These are phyloP conservation scores for Amylostereum chailletii DNA, from an alignment of 1,284 basidiomycete genomes.

Conservation along the genomic window DNA sequence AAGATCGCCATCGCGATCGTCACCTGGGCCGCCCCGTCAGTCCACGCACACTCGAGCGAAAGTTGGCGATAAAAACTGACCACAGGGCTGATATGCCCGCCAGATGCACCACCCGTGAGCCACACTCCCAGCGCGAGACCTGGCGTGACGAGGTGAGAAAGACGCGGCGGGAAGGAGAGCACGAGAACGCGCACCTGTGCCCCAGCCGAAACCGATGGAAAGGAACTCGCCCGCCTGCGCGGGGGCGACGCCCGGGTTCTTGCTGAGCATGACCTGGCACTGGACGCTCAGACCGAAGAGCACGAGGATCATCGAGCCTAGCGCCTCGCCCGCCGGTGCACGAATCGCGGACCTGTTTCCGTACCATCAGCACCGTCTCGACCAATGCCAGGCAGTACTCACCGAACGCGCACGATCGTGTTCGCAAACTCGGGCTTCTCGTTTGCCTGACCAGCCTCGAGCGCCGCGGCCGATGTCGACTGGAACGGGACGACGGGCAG, in stretches of 20 bases:
- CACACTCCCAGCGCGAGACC: conserved; percentile 57
- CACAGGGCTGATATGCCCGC: conserved; percentile 75
- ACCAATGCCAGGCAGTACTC: too few species aligned
- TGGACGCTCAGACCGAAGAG: conserved; percentile 59
- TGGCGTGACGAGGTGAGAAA: conserved; percentile 10
- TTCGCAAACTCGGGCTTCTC: too few species aligned
- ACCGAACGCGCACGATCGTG: too few species aligned
- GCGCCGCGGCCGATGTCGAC: too few species aligned
- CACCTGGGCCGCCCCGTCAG: conserved; percentile 18
- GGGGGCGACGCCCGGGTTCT: conserved; percentile 39
- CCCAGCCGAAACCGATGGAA: conserved; percentile 62
- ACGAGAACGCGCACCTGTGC: conserved; percentile 32
- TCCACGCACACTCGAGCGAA: conserved; percentile 21
- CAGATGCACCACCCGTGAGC: conserved; percentile 58
- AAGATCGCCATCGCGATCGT: conserved; percentile 63
- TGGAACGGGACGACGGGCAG: too few species aligned
- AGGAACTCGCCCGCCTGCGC: conserved; percentile 50
- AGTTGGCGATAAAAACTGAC: conserved; percentile 22
- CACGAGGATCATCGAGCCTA: conserved; percentile 58
- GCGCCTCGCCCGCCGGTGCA: conserved; percentile 62
- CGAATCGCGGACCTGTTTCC: conserved; percentile 23
- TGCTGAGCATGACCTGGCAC: conserved; percentile 54
- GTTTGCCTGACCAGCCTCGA: too few species aligned
- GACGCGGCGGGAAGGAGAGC: background rate
- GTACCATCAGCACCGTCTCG: too few species aligned